These are phyloP conservation scores for Mucuna pruriens DNA, from an alignment of 306 rosid genomes.

Conservation along the genomic window DNA sequence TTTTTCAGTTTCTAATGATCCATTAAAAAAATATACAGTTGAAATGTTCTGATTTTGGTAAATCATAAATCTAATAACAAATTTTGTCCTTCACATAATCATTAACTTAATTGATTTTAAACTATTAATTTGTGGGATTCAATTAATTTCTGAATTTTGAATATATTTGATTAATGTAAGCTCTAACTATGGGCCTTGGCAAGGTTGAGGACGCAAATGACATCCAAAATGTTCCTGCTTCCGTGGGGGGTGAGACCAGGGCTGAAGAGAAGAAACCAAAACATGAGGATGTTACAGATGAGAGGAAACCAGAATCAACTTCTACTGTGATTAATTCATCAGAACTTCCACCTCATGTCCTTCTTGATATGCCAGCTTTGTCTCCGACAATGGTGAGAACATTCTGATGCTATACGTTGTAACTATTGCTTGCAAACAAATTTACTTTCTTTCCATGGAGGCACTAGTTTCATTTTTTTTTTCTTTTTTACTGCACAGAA, in stretches of 20 bases:
- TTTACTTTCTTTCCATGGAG: slow-evolving; percentile 37
- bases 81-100: slow-evolving; percentile 11
- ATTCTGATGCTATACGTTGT: slow-evolving; percentile 22
- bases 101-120: slow-evolving; percentile 13
- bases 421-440: slow-evolving; percentile 19
- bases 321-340: slow-evolving; percentile 56
- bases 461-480: slow-evolving; percentile 29
- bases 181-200: slow-evolving; percentile 48
- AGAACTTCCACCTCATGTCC: slow-evolving; percentile 82
- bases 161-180: slow-evolving; percentile 42
- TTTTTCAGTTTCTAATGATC: slow-evolving; percentile 13
- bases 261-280: slow-evolving; percentile 52
- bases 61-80: slow-evolving; percentile 26
- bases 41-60: slow-evolving; percentile 23
- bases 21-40: neutral
- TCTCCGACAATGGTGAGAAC: slow-evolving; percentile 93
- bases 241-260: slow-evolving; percentile 51
- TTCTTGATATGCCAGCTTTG: slow-evolving; percentile 93
- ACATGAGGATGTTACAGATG: slow-evolving; percentile 49
- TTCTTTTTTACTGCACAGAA: slow-evolving; percentile 52
- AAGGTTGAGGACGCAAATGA: slow-evolving; percentile 91
- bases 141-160: slow-evolving; percentile 22
- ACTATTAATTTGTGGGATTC: slow-evolving; percentile 21
- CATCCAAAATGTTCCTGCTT: slow-evolving; percentile 76
- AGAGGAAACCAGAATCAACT: slow-evolving; percentile 56